Evolutionary conservation across 2,329 filamentous ascomycete genomes (phyloP), one percentile per base, ranked within the genome.

Genomic region (Triangularia verruculosa): DNA sequence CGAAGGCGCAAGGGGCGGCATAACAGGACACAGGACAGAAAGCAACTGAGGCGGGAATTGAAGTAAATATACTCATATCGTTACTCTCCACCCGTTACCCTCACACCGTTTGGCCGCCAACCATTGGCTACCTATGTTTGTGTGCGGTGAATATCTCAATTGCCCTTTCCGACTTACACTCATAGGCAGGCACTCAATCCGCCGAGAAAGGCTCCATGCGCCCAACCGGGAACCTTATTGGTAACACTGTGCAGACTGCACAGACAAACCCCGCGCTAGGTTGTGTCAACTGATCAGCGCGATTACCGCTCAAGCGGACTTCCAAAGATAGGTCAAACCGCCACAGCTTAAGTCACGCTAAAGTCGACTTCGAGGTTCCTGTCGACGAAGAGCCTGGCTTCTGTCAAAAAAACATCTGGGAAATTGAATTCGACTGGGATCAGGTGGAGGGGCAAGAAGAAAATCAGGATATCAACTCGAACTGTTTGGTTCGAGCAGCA

Each of bases 1-100:
- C 27, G 24, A 59, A 28, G 22, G 34, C 34, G 28, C 57, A 59
- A 47, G 27, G 24, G 4, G 54, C 12, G 34, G 39, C 34, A 30
- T 20, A 24, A 59, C 57, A 52, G 57, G 34, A 51, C 43, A 43
- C 57, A 32, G 52, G 34, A 22, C 34, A 28, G 57, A 27, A 32
- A 59, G 39, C 20, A 59, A 30, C 39, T 43, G 28, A 22, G 57
- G 57, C 15, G 57, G 27, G 56, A 20, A 58, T 43, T 57, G 20
- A 58, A 58, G 32, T 58, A 43, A 43, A 54, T 54, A 54, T 27
- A 54, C 25, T 17, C 15, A 54, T 54, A 54, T 58, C 25, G 25
- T 20, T 56, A 27, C 30, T 39, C 32, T 58, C 32, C 20, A 47
- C 20, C 30, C 25, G 39, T n/a, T 17, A 24, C 24, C 39, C 55